Conservation (phyloP, 163 green algal genomes). For the Prototheca cutis region DNA sequence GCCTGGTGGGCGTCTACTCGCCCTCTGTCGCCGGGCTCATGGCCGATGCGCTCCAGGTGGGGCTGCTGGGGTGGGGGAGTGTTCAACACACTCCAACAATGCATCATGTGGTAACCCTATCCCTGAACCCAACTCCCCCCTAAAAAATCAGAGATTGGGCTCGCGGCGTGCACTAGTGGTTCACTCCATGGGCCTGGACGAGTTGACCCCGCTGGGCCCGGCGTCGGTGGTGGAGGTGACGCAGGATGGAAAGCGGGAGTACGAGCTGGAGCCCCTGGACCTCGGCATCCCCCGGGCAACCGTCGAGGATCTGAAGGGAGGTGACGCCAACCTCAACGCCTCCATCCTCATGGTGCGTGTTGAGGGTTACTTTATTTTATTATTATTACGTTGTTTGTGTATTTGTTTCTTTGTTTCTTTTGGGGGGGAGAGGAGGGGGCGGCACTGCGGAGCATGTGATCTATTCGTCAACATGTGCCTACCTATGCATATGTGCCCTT, state of each 20-base stretch:
- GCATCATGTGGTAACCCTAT: too few species aligned
- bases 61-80: neutral
- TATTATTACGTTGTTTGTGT: too few species aligned
- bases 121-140: too few species aligned
- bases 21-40: slow-evolving; percentile 72
- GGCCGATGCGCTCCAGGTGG: slow-evolving; percentile 66
- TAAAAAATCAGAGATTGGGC: slow-evolving; percentile 69
- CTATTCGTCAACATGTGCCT: too few species aligned
- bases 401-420: too few species aligned
- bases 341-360: slow-evolving; percentile 57
- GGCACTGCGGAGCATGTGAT: too few species aligned
- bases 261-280: slow-evolving; percentile 80
- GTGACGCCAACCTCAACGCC: slow-evolving; percentile 81
- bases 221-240: slow-evolving; percentile 81
- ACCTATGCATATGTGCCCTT: too few species aligned
- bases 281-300: slow-evolving; percentile 83
- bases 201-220: slow-evolving; percentile 88
- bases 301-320: slow-evolving; percentile 82
- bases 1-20: slow-evolving; percentile 89
- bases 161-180: slow-evolving; percentile 86
- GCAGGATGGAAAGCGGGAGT: slow-evolving; percentile 30
- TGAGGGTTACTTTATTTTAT: too few species aligned
- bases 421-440: too few species aligned
- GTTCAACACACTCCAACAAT: too few species aligned
- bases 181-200: slow-evolving; percentile 88